Conservation (phyloP, 495 filamentous ascomycete species). For the Friedmanniomyces simplex region DNA sequence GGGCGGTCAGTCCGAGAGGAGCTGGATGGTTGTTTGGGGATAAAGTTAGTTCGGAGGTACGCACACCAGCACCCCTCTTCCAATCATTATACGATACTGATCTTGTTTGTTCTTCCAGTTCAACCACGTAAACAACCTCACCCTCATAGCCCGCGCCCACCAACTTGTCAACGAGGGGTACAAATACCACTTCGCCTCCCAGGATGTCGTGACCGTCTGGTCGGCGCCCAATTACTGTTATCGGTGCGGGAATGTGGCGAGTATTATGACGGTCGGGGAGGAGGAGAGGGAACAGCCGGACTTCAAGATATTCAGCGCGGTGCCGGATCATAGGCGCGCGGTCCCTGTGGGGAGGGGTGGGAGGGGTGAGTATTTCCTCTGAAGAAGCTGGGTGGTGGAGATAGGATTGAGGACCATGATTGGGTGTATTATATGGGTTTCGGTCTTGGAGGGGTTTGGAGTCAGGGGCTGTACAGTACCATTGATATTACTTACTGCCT, state of each 20-base stretch:
- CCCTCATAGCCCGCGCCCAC: constrained; percentile 88
- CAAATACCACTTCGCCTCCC: constrained; percentile 94
- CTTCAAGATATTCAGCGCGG: constrained; percentile 91
- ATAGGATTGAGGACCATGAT: no score
- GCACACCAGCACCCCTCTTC: constrained; percentile 1
- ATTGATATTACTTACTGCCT: no score
- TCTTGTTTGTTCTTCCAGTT: constrained; percentile 40
- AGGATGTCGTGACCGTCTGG: constrained; percentile 98
- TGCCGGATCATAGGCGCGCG: constrained; percentile 82
- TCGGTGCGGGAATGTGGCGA: constrained; percentile 92
- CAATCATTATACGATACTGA: background rate
- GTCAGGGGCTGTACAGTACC: no score
- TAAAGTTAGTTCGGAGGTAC: constrained; percentile 80
- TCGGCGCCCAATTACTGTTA: constrained; percentile 99
- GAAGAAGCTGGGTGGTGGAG: constrained; percentile 26
- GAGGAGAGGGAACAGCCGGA: constrained; percentile 58
- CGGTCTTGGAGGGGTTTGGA: no score
- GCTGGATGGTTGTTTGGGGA: constrained; percentile 97
- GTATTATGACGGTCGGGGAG: constrained; percentile 85
- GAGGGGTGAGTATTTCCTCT: constrained; percentile 91
- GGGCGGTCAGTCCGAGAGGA: constrained; percentile 89
- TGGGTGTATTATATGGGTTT: no score
- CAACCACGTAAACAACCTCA: constrained; percentile 95
- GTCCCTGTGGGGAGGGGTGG: constrained; percentile 72
- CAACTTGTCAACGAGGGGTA: constrained; percentile 97